Base-by-base conservation (phyloP, 495 filamentous ascomycete species). In the Penicillium tannophilum region DNA sequence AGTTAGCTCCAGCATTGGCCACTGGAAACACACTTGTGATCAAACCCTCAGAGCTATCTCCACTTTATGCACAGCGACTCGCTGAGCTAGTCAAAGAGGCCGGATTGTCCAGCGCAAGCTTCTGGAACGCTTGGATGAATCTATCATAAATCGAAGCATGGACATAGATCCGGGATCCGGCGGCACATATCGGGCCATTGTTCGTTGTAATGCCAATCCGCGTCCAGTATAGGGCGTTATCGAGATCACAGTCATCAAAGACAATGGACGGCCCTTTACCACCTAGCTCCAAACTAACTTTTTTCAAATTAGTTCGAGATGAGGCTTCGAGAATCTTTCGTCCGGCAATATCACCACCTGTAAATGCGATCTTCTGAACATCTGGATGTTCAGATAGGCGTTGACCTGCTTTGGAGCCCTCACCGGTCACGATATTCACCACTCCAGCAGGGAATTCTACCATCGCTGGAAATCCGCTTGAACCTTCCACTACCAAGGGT, bases 191-290 rank as follows among this genome's bases (percentile, higher is more conserved):
- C 63, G 87, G 84, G 11, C 86, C 86, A 0, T 77, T 10, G 47
- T 50, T 23, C n/a, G n/a, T n/a, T n/a, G n/a, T n/a, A n/a, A n/a
- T n/a, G n/a, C n/a, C n/a, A n/a, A n/a, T n/a, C n/a, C n/a, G n/a
- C n/a, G n/a, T n/a, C n/a, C n/a, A n/a, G n/a, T n/a, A n/a, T n/a
- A n/a, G n/a, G n/a, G n/a, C 79, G 66, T 85, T 83, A 64, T 80
- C 76, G 36, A 90, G 76, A 55, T 88, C 84, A n/a, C 83, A 84
- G 65, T 88, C 86, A 2, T 76, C 72, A 55, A 79, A 81, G 14
- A 89, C 76, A 52, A 89, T 83, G 60, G 79, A 78, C 2, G 86
- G 81, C 63, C 88, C 81, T 65, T 89, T 88, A 26, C 87, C 87
- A 28, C 85, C 86, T n/a, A n/a, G n/a, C 44, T 83, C 80, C 8